Conservation (phyloP, 495 filamentous ascomycete species). For the Penicillium roqueforti region DNA sequence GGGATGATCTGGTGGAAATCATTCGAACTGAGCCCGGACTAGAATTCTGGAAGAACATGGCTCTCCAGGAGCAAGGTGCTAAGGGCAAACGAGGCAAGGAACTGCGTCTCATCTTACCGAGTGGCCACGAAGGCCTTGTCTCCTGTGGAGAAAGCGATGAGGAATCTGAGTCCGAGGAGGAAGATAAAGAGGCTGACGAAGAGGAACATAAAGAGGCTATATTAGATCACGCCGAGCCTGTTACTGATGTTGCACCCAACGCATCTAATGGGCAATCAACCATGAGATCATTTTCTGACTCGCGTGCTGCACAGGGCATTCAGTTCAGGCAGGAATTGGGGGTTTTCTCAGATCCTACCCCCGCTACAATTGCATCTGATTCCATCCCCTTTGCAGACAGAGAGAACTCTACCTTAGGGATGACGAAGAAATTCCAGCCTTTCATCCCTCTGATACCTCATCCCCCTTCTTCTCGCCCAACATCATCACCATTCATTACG, state of each 20-base stretch:
- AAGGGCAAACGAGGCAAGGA: constrained; percentile 18
- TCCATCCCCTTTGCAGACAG: background rate
- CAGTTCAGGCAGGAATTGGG: background rate
- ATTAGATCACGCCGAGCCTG: background rate
- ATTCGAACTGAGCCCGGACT: background rate
- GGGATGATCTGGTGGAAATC: constrained; percentile 6
- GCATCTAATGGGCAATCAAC: constrained; percentile 1
- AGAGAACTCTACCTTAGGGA: background rate
- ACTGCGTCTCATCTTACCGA: constrained; percentile 4
- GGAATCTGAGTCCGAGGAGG: background rate
- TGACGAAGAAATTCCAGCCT: background rate
- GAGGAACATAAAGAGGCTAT: background rate
- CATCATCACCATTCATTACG: background rate
- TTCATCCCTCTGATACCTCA: background rate
- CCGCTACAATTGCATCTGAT: background rate
- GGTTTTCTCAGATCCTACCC: background rate
- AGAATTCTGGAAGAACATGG: constrained; percentile 19
- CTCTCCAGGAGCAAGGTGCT: background rate
- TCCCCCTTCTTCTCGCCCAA: background rate
- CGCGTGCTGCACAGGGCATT: background rate
- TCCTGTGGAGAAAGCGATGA: background rate
- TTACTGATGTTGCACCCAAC: background rate
- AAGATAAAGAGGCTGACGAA: background rate
- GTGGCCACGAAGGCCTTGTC: constrained; percentile 7
- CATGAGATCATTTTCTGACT: background rate